Percentiles rank a stretch among this genome's conserved stretches.
Conservation (phyloP, 768 basidiomycete species). For the Leccinum barrowsii region DNA sequence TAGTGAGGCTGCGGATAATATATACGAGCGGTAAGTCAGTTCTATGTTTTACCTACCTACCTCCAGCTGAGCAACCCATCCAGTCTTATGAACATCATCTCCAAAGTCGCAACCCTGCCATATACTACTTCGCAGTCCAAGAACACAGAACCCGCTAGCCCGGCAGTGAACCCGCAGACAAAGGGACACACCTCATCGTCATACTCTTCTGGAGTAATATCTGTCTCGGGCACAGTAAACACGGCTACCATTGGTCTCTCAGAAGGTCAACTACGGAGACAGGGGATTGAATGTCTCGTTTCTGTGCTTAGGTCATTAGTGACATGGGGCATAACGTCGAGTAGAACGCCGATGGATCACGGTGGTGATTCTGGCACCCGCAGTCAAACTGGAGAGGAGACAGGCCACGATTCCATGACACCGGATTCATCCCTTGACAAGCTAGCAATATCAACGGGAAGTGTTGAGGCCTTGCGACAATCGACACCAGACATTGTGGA, state of each 20-base stretch:
- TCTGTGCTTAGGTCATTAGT: constrained; percentile 87
- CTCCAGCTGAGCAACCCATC: constrained; percentile 4
- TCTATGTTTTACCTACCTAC: background rate
- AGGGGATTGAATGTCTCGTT: constrained; percentile 93
- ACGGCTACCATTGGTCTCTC: constrained; percentile 65
- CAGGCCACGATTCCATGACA: constrained; percentile 45
- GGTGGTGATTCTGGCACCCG: constrained; percentile 39
- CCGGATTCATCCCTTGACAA: constrained; percentile 58
- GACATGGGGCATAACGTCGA: constrained; percentile 73
- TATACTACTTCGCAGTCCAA: constrained; percentile 47
- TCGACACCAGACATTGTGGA: constrained; percentile 80
- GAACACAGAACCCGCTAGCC: constrained; percentile 56
- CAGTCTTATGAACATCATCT: constrained; percentile 92
- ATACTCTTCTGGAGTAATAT: constrained; percentile 62
- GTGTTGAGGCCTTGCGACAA: constrained; percentile 56
- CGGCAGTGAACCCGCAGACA: constrained; percentile 48
- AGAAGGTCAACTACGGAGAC: constrained; percentile 81
- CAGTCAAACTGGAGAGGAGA: constrained; percentile 53
- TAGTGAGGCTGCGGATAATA: constrained; percentile 89
- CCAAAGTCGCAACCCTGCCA: constrained; percentile 75
- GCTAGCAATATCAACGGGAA: constrained; percentile 44
- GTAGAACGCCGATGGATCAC: constrained; percentile 32
- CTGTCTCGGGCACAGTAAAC: constrained; percentile 65
- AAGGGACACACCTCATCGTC: constrained; percentile 37
- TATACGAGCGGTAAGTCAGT: constrained; percentile 82